These are phyloP conservation scores for Skeletonema tropicum DNA, from an alignment of 108 stramenopile species.

Conservation along the genomic window DNA sequence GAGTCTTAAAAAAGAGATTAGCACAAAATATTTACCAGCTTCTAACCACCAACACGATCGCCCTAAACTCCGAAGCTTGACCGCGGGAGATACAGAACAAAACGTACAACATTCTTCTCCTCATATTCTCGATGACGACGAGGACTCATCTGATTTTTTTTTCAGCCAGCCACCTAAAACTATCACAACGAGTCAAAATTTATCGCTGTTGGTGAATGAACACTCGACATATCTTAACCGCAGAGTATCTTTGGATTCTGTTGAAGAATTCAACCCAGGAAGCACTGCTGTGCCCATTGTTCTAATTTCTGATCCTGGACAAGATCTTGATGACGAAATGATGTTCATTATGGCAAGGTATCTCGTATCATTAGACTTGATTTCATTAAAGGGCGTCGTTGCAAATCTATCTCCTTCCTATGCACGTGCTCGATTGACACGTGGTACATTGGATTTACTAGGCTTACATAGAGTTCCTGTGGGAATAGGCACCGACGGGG, in stretches of 20 bases:
- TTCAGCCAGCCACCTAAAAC: background rate
- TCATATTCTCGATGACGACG: background rate
- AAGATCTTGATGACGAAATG: constrained; percentile 61
- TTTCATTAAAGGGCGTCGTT: constrained; percentile 43
- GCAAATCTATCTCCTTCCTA: constrained; percentile 34
- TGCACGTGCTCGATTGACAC: constrained; percentile 47
- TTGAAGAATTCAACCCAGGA: background rate
- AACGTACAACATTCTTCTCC: background rate
- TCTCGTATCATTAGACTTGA: constrained; percentile 36
- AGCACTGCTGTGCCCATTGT: constrained; percentile 39
- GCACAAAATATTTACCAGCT: background rate
- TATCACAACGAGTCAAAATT: background rate
- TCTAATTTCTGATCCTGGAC: constrained; percentile 50
- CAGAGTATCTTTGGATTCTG: background rate
- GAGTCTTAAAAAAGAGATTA: background rate
- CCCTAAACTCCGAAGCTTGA: background rate
- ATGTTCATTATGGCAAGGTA: constrained; percentile 52
- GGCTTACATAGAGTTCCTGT: constrained; percentile 52
- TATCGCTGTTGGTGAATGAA: background rate
- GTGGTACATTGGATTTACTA: constrained; percentile 49
- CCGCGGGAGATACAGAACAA: background rate
- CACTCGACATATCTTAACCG: background rate
- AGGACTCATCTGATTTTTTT: background rate
- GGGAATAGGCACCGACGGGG: constrained; percentile 53
- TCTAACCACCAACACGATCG: background rate